Conservation (phyloP, 164 flowering plant species). For the Umbilicus rupestris region DNA sequence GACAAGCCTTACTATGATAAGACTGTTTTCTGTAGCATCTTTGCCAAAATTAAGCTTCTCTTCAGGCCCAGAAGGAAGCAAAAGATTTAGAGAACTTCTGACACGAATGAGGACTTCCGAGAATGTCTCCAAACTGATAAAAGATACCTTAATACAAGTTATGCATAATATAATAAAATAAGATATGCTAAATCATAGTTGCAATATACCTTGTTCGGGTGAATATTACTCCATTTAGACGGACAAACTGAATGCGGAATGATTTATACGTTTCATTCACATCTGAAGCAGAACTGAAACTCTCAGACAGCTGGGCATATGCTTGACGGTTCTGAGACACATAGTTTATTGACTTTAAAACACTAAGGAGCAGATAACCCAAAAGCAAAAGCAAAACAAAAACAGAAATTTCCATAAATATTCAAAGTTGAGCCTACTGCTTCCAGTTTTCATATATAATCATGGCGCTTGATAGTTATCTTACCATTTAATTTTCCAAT, state of each 20-base stretch:
- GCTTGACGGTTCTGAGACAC: slow-evolving; percentile 29
- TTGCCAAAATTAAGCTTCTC: slow-evolving; percentile 64
- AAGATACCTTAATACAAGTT: not conserved
- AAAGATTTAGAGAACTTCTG: slow-evolving; percentile 40
- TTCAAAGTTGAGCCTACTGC: not conserved
- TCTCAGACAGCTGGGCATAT: slow-evolving; percentile 11
- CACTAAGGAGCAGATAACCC: not conserved
- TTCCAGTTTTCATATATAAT: not conserved
- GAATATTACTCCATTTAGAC: slow-evolving; percentile 86
- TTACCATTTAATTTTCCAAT: too few relatives aligned
- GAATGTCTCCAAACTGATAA: slow-evolving; percentile 76
- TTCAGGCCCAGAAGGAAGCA: slow-evolving; percentile 67
- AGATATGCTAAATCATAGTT: not conserved
- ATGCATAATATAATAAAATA: not conserved
- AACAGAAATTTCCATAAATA: not conserved
- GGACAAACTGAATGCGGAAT: slow-evolving; percentile 66
- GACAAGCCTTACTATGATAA: slow-evolving; percentile 52
- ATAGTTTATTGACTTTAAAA: slow-evolving; percentile 31
- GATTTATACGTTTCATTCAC: slow-evolving; percentile 36
- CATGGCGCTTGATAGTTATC: too few relatives aligned
- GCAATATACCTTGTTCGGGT: slow-evolving; percentile 74
- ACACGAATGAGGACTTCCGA: slow-evolving; percentile 53
- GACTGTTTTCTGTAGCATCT: slow-evolving; percentile 59
- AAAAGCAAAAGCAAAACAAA: not conserved
- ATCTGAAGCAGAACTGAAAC: slow-evolving; percentile 7